Base-by-base conservation (phyloP, 148 eudicot genomes). In the Hydrangea macrophylla region DNA sequence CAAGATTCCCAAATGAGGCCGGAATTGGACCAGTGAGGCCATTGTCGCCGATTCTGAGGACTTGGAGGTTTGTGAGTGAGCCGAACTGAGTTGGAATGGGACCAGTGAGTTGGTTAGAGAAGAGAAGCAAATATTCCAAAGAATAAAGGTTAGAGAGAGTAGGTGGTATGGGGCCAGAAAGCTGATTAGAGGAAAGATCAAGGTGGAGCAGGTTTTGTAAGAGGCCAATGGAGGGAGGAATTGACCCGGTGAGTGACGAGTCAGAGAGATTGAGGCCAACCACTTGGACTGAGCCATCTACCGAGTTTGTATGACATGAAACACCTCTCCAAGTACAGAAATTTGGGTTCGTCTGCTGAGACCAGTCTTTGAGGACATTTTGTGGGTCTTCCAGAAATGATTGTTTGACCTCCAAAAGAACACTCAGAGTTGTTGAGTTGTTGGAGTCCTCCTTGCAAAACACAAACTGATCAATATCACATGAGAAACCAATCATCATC, bases 81-180 rank as follows among this genome's bases (percentile, higher is more conserved):
- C 96, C 89, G 54, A 94, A 86, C 59, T 90, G 77, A 69, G 73
- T 61, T 35, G 99, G 99, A 4, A 94, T 81, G 62, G 80, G 67
- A 24, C 96, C 99, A 24, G 85, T 68, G 62, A 94, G 92, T 64
- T 82, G 85, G 83, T 94, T 94, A 36, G 99, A 79, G 59, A 70
- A 90, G 11, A 94, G 91, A 6, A 84, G 72, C 54, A 94, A 74
- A 58, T 91, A 86, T 40, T 45, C 40, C 70, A 94, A 79, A 27
- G 82, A 73, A 40, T 92, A 75, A 55, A 94, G 93, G 69, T 83
- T 85, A 30, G 96, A 83, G 23, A 94, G 83, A 78, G 82, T 73
- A 68, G 93, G 79, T 90, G 99, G 97, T n/a, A 94, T 90, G 84
- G 92, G 86, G 12, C 99, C 97, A 15, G 82, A 61, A 45, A 91